Evolutionary conservation across 108 stramenopile genomes (phyloP), one percentile per base, ranked within the genome.

Genomic region (Epipyxis sp.): DNA sequence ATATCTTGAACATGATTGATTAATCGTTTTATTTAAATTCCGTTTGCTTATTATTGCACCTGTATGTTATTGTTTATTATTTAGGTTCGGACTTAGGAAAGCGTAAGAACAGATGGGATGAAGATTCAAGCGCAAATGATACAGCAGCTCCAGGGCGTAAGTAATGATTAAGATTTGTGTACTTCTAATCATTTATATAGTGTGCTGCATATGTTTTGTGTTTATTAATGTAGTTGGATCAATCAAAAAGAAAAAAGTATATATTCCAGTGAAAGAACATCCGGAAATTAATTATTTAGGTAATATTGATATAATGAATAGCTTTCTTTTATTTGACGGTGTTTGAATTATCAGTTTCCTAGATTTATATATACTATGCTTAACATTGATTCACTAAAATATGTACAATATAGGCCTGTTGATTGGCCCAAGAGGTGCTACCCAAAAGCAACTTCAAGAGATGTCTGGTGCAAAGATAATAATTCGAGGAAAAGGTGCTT

Each of bases 401-500:
- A 78, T 81, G 41, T 80, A 84, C 42, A 81, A 79, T 77, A 84
- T 84, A 80, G 83, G 84, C 34, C 69, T 85, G 62, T 42, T 85
- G 76, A 84, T 85, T 16, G 84, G 84, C 40, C 84, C 84, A 29
- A 72, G 59, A 1, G 84, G 84, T 39, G 80, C 80, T 40, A 84
- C 84, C 20, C 80, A 83, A 1, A 84, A 84, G 81, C 80, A 80
- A 30, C 69, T 85, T 76, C 81, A 85, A 68, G 81, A 85, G 78
- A 35, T 68, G n/a, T 84, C 82, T 41, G 84, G 84, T 1, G 84
- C 84, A 76, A 83, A 83, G 45, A 85, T 85, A 35, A 35, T 81
- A 13, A 85, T 85, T 76, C 84, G 84, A 2, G 84, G 84, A n/a
- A 74, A 77, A 16, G 84, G 84, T 37, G 69, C 82, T 34, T 3